Conservation (phyloP, 768 basidiomycete genomes). For the Lentinula guzmanii region DNA sequence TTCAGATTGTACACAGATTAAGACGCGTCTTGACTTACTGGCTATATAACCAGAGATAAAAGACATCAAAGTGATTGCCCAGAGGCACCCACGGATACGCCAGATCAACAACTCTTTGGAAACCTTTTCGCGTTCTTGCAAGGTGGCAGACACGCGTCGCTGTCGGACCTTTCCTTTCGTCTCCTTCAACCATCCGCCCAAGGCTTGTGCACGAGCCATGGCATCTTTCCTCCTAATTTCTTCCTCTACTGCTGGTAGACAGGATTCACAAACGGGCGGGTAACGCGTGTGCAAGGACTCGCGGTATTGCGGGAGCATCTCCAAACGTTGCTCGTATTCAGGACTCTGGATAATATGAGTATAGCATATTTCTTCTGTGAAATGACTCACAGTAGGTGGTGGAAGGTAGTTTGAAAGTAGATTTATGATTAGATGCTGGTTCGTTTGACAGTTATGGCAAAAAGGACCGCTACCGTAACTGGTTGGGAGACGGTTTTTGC, state of each 20-base stretch:
- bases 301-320: slow-evolving; percentile 64
- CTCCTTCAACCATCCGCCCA: slow-evolving; percentile 64
- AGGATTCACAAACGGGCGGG: slow-evolving; percentile 77
- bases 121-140: slow-evolving; percentile 35
- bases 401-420: slow-evolving; percentile 89
- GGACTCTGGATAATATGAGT: slow-evolving; percentile 46
- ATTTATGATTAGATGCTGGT: slow-evolving; percentile 83
- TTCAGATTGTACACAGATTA: neutral
- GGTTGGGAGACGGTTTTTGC: slow-evolving; percentile 63
- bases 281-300: slow-evolving; percentile 75
- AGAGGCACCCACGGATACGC: slow-evolving; percentile 65
- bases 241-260: slow-evolving; percentile 76
- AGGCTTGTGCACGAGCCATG: slow-evolving; percentile 74
- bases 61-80: slow-evolving; percentile 41
- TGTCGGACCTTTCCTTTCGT: slow-evolving; percentile 61
- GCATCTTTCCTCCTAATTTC: slow-evolving; percentile 73
- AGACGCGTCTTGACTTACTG: slow-evolving; percentile 32
- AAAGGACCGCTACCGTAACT: slow-evolving; percentile 59
- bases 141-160: slow-evolving; percentile 37
- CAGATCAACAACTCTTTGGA: slow-evolving; percentile 54
- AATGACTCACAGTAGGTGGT: slow-evolving; percentile 54
- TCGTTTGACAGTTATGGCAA: slow-evolving; percentile 88
- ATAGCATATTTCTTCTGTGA: neutral
- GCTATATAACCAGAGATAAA: slow-evolving; percentile 35
- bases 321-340: slow-evolving; percentile 58